Evolutionary conservation across 2,329 filamentous ascomycete genomes (phyloP), one percentile per base, ranked within the genome.

Genomic region (Stemphylium vesicarium): DNA sequence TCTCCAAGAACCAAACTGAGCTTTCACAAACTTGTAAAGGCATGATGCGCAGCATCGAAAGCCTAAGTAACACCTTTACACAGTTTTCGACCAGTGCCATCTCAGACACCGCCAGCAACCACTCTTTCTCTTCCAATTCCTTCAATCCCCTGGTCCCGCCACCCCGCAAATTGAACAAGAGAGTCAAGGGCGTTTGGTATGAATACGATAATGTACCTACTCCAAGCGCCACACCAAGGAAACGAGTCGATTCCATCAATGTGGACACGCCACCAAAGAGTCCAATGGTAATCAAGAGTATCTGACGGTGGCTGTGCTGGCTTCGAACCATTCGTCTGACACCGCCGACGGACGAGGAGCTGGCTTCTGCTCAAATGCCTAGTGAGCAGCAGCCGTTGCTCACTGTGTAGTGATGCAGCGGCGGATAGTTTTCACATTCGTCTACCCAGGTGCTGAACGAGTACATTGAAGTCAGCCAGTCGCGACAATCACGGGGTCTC

Each of bases 181-280:
- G 63, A n/a, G 65, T 75, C 41, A 69, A 71, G 47, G 70, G 72
- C 26, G 70, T 75, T 3, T 75, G 72, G 72, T 75, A 75, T 43
- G 72, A 75, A 50, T 75, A 75, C 37, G 72, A 74, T 53, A 57
- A 42, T n/a, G 40, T 48, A 8, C 22, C 58, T 3, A 54, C 42
- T 11, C 43, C 57, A 7, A 50, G 35, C 11, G 43, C 49, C 5
- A 62, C 60, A 5, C 59, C 60, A 22, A 47, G 58, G 38, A 61
- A 57, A 46, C 56, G 57, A n/a, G 60, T 64, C 0, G 53, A 51
- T 3, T 63, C 63, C 33, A 44, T 62, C 15, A 64, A 63, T 26
- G 40, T 63, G 29, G 63, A 66, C 16, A 68, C 66, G 35, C 65
- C 65, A 20, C 57, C 64, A 2, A 71, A 71, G 46, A 69, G 54